Evolutionary conservation across 306 rosid species (phyloP).

Genomic region (Carpinus fangiana): DNA sequence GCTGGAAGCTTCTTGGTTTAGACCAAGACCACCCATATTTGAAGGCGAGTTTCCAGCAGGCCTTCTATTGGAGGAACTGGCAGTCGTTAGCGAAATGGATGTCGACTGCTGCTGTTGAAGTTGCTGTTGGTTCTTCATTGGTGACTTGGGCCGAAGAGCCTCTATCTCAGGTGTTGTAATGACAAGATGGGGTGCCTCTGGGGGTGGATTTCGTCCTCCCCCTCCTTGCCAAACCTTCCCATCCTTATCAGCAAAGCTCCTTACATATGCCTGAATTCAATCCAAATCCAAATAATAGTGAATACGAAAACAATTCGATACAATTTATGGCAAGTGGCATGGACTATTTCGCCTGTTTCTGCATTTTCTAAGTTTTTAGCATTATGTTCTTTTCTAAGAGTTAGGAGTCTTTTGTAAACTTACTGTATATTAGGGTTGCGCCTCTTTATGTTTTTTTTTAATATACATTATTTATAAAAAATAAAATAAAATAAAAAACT

Average conservation of each 20-base stretch:
- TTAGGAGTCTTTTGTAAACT: no score
- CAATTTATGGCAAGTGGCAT: no score
- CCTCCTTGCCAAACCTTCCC: conserved; percentile 99
- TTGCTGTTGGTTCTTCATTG: conserved; percentile 99
- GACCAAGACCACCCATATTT: conserved; percentile 41
- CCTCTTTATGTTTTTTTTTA: no score
- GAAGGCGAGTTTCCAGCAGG: conserved; percentile 78
- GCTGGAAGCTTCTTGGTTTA: conserved; percentile 62
- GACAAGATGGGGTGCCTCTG: conserved; percentile 96
- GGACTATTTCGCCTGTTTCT: no score
- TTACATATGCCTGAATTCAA: conserved; percentile 64
- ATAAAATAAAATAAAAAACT: no score
- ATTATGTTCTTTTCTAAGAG: no score
- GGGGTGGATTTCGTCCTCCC: conserved; percentile 97
- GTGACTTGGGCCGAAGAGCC: conserved; percentile 93
- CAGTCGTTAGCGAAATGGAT: conserved; percentile 61
- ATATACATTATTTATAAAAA: no score
- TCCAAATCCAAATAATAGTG: conserved; percentile 27
- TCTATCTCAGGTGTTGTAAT: conserved; percentile 91
- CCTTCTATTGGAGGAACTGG: conserved; percentile 63
- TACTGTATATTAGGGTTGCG: no score
- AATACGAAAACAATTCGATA: conserved; percentile 17
- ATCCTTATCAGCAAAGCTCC: conserved; percentile 85
- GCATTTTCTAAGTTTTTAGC: no score
- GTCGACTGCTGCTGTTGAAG: conserved; percentile 73